Percentiles rank a stretch among this genome's conserved stretches.
Evolutionary conservation across 768 basidiomycete species (phyloP).

Genomic region (Pleurotus cornucopiae): DNA sequence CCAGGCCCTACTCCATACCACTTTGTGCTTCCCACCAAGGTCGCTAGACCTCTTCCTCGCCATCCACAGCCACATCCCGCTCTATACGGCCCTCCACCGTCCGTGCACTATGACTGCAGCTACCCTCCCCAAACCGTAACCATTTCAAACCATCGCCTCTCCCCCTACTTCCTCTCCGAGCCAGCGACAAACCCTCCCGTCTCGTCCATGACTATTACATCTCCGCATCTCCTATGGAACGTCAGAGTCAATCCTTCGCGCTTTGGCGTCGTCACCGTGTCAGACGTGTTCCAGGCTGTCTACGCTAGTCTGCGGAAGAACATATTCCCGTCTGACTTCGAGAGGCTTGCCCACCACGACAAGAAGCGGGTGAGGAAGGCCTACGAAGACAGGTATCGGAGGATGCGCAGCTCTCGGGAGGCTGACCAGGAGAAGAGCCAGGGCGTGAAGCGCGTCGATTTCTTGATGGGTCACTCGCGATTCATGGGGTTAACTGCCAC

Average conservation of each 20-base stretch:
- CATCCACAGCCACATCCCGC: neutral
- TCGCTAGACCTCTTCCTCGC: too few species aligned
- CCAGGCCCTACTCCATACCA: too few species aligned
- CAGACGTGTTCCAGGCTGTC: constrained; percentile 36
- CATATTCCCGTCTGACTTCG: constrained; percentile 29
- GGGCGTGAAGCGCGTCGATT: constrained; percentile 55
- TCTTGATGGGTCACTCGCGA: constrained; percentile 35
- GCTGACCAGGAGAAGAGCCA: constrained; percentile 36
- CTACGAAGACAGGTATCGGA: constrained; percentile 35
- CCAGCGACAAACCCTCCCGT: constrained; percentile 31
- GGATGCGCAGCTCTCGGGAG: constrained; percentile 20
- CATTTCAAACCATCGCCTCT: neutral
- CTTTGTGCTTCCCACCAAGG: too few species aligned
- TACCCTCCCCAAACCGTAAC: constrained; percentile 23
- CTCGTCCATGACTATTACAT: constrained; percentile 25
- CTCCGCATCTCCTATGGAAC: constrained; percentile 26
- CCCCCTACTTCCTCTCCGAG: constrained; percentile 22
- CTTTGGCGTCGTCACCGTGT: constrained; percentile 25
- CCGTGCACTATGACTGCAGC: constrained; percentile 25
- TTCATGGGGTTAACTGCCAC: constrained; percentile 33
- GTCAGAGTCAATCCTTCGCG: constrained; percentile 26
- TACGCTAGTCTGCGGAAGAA: constrained; percentile 33
- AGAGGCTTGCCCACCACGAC: constrained; percentile 20
- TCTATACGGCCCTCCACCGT: constrained; percentile 1
- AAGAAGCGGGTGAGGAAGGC: constrained; percentile 33